Percentiles rank a stretch among this genome's conserved stretches.
Evolutionary conservation across 1,284 basidiomycete genomes (phyloP).

Genomic region (Cryptococcus hybrid): DNA sequence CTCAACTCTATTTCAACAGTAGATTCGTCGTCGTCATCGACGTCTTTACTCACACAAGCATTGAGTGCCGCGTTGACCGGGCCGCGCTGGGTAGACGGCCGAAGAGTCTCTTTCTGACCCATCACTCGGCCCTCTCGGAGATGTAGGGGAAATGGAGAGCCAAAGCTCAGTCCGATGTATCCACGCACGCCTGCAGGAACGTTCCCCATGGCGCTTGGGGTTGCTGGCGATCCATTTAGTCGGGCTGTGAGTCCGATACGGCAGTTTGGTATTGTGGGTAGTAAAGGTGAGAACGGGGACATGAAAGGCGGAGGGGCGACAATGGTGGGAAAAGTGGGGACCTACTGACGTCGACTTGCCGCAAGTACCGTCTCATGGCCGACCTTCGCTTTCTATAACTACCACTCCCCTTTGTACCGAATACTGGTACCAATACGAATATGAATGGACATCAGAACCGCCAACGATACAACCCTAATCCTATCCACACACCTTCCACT

Average conservation of each 20-base stretch:
- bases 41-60: constrained; percentile 7
- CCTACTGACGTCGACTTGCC: not conserved
- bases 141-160: not conserved
- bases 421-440: too few relatives aligned
- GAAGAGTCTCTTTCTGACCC: constrained; percentile 8
- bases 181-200: constrained; percentile 15
- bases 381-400: not conserved
- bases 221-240: constrained; percentile 28
- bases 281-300: not conserved
- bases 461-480: too few relatives aligned
- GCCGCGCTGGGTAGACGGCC: constrained; percentile 32
- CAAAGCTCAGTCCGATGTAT: constrained; percentile 4
- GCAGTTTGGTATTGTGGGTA: not conserved
- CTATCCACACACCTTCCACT: too few relatives aligned
- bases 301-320: not conserved
- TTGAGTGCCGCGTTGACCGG: constrained; percentile 19
- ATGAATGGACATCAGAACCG: too few relatives aligned
- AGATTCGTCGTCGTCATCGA: too few relatives aligned
- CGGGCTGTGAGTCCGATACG: constrained; percentile 32
- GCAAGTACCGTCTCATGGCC: not conserved
- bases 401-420: not conserved
- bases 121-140: not conserved
- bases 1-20: not conserved
- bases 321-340: not conserved
- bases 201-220: constrained; percentile 19